A percentile compares a stretch with the other conserved stretches of the same genome.
Conservation (phyloP, 2,329 filamentous ascomycete genomes). For the Alternaria brassicae region DNA sequence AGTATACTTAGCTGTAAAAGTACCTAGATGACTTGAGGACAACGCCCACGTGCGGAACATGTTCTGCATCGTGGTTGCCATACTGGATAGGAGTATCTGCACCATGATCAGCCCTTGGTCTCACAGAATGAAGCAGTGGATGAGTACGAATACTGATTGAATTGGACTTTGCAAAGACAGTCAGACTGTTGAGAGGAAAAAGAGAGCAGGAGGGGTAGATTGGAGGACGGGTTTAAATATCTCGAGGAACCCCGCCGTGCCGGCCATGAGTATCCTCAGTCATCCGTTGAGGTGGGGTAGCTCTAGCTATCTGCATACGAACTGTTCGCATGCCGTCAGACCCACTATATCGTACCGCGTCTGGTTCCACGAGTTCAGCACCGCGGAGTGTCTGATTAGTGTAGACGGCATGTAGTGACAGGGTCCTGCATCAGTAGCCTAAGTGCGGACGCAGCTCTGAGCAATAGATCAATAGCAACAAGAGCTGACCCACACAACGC, state of each 20-base stretch:
- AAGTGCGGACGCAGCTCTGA: constrained; percentile 2
- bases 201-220: constrained; percentile 5
- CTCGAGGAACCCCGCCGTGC: constrained; percentile 5
- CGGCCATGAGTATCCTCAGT: constrained; percentile 23
- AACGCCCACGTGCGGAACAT: constrained; percentile 44
- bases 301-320: constrained; percentile 17
- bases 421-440: constrained; percentile 2
- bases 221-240: constrained; percentile 30
- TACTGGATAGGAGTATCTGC: constrained; percentile 38
- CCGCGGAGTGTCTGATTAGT: constrained; percentile 15
- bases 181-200: neutral
- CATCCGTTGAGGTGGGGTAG: constrained; percentile 42
- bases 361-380: constrained; percentile 3
- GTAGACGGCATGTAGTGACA: constrained; percentile 1
- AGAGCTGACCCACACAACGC: neutral
- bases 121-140: constrained; percentile 1
- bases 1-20: constrained; percentile 50
- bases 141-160: constrained; percentile 29
- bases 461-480: constrained; percentile 2
- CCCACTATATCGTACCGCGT: constrained; percentile 12
- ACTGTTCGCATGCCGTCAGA: constrained; percentile 4
- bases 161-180: neutral
- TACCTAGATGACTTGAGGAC: constrained; percentile 49
- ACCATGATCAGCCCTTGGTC: constrained; percentile 29
- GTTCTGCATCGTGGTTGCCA: constrained; percentile 41